A percentile compares a stretch with the other conserved stretches of the same genome.
Conservation (phyloP, 208 protist species). For the Leishmania turanica region DNA sequence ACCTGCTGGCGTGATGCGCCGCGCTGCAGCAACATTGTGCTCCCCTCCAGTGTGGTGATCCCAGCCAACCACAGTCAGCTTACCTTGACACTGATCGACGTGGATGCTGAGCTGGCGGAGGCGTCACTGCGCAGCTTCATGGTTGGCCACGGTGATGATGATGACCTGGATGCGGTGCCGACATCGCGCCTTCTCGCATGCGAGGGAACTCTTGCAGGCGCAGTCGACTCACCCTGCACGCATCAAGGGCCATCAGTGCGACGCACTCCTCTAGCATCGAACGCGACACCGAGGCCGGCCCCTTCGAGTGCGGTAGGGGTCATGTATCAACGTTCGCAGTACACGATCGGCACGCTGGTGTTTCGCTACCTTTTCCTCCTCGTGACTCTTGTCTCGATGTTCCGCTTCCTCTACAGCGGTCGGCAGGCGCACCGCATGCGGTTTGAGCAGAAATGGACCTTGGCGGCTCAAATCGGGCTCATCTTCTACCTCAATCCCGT, state of each 20-base stretch:
- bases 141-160: background rate
- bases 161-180: background rate
- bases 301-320: slow-evolving; percentile 51
- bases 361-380: slow-evolving; percentile 67
- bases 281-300: background rate
- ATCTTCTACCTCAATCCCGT: slow-evolving; percentile 70
- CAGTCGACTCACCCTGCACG: background rate
- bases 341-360: slow-evolving; percentile 68
- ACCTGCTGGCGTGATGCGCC: slow-evolving; percentile 42
- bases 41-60: slow-evolving; percentile 58
- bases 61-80: slow-evolving; percentile 38
- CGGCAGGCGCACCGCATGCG: slow-evolving; percentile 22
- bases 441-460: slow-evolving; percentile 74
- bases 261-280: background rate
- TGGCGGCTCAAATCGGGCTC: slow-evolving; percentile 49
- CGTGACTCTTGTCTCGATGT: slow-evolving; percentile 43
- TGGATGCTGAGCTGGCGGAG: slow-evolving; percentile 55
- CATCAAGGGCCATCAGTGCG: background rate
- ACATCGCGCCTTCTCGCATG: background rate
- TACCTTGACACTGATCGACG: slow-evolving; percentile 60
- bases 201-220: background rate
- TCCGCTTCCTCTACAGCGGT: slow-evolving; percentile 56
- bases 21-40: slow-evolving; percentile 64
- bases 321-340: slow-evolving; percentile 61
- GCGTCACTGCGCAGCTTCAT: slow-evolving; percentile 24